These are phyloP conservation scores for Axilococcus clingmanii DNA, from an alignment of 139 green algal genomes.

Conservation along the genomic window DNA sequence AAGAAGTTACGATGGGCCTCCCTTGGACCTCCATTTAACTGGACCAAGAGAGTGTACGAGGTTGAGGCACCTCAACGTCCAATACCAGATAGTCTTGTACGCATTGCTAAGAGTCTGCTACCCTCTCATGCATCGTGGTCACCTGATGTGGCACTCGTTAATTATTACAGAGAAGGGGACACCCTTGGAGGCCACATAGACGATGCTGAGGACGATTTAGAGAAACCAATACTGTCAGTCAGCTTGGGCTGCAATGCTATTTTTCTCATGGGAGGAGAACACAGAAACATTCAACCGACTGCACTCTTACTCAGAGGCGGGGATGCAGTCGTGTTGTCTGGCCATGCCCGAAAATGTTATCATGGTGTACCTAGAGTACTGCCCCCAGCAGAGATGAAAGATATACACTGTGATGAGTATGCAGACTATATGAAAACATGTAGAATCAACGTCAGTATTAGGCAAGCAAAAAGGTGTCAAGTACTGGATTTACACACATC, in stretches of 20 bases:
- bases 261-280: slow-evolving; percentile 73
- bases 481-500: no score
- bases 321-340: slow-evolving; percentile 70
- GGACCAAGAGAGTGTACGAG: slow-evolving; percentile 56
- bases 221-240: slow-evolving; percentile 72
- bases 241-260: slow-evolving; percentile 73
- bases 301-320: slow-evolving; percentile 69
- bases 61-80: slow-evolving; percentile 13
- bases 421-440: slow-evolving; percentile 21
- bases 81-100: slow-evolving; percentile 23
- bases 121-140: slow-evolving; percentile 20
- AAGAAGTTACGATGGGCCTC: slow-evolving; percentile 70
- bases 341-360: slow-evolving; percentile 52
- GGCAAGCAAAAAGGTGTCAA: no score
- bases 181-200: slow-evolving; percentile 77
- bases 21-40: slow-evolving; percentile 73
- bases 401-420: slow-evolving; percentile 4
- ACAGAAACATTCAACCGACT: slow-evolving; percentile 40
- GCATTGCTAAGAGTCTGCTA: neutral
- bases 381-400: neutral
- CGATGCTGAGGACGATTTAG: slow-evolving; percentile 71
- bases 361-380: slow-evolving; percentile 57
- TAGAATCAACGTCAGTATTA: slow-evolving; percentile 22
- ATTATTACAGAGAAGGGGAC: slow-evolving; percentile 75
- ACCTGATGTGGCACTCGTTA: slow-evolving; percentile 79